Conservation (phyloP, 2,329 filamentous ascomycete genomes). For the Talaromyces sp. region DNA sequence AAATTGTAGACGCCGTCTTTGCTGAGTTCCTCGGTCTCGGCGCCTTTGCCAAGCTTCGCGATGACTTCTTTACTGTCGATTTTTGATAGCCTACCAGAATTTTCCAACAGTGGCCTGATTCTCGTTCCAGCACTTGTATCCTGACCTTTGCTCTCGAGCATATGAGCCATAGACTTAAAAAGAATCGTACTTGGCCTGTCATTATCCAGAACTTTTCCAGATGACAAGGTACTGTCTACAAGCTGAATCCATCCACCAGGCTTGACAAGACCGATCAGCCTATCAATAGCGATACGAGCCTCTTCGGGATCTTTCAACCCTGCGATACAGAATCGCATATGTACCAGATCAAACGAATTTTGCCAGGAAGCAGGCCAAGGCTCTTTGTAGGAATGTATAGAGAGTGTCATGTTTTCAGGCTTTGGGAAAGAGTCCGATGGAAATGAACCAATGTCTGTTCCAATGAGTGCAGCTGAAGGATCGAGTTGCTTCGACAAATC, state of each 20-base stretch:
- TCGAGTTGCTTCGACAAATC: slow-evolving; percentile 10
- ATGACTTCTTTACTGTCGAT: slow-evolving; percentile 1
- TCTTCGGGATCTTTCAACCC: neutral
- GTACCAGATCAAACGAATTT: slow-evolving; percentile 12
- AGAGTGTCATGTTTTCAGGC: neutral
- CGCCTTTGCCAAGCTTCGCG: slow-evolving; percentile 7
- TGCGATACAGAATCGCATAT: slow-evolving; percentile 13
- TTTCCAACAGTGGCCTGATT: neutral
- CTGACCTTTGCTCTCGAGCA: slow-evolving; percentile 11
- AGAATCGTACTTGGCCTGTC: slow-evolving; percentile 11
- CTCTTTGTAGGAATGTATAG: slow-evolving; percentile 6
- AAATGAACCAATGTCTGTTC: slow-evolving; percentile 14
- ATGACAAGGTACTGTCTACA: slow-evolving; percentile 24
- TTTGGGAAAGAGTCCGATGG: slow-evolving; percentile 11
- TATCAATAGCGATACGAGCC: slow-evolving; percentile 9
- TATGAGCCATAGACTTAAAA: slow-evolving; percentile 13
- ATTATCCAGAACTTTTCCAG: neutral
- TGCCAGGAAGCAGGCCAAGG: slow-evolving; percentile 11
- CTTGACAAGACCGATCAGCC: slow-evolving; percentile 14
- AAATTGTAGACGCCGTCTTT: slow-evolving; percentile 8
- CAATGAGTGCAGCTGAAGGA: slow-evolving; percentile 6
- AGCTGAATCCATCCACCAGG: slow-evolving; percentile 35
- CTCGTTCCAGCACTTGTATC: slow-evolving; percentile 8
- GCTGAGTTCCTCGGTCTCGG: neutral
- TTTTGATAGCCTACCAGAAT: neutral